Evolutionary conservation across 2,329 filamentous ascomycete genomes (phyloP), one percentile per base, ranked within the genome.

Genomic region (Atkinsonella hypoxylon): DNA sequence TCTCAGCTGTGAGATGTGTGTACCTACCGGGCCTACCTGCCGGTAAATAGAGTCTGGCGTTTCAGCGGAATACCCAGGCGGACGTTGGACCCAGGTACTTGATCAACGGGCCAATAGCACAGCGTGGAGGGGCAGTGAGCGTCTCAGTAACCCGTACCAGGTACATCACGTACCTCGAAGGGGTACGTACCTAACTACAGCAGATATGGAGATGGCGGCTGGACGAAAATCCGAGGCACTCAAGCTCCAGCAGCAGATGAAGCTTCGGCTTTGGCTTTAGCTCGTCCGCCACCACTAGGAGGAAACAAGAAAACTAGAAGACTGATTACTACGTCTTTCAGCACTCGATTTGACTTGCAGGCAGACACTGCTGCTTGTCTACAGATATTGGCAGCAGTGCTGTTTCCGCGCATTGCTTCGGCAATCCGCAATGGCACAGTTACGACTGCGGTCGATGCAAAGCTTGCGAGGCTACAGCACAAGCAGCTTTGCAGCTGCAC

Each of bases 391-490:
- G 13, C 20, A 15, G 45, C 39, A 39, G 39, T 43, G 38, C 50
- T 26, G 40, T 12, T 34, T 13, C 30, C 20, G 38, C 48, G 45
- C 36, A 45, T 44, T 43, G 48, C 53, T 47, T 48, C 47, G 34
- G 41, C 48, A 46, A 20, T 47, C 47, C 45, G 47, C 60, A 44
- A 66, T 67, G 64, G 60, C 63, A 51, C 64, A 65, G 51, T 51
- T 66, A 36, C 64, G 64, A 59, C 57, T 63, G 53, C 60, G 61
- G 58, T 58, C 61, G 48, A 42, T 52, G 47, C 41, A 22, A 48
- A 62, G 64, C 53, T 58, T 68, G 36, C 59, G 60, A 56, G 45
- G 15, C 46, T 45, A 13, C 43, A 44, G 26, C 38, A 41, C 41
- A 15, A 17, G 36, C 13, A 58, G 62, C 55, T 53, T 54, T 45